Evolutionary conservation across 2,329 filamentous ascomycete genomes (phyloP).

Genomic region (Penicillium glabrum): DNA sequence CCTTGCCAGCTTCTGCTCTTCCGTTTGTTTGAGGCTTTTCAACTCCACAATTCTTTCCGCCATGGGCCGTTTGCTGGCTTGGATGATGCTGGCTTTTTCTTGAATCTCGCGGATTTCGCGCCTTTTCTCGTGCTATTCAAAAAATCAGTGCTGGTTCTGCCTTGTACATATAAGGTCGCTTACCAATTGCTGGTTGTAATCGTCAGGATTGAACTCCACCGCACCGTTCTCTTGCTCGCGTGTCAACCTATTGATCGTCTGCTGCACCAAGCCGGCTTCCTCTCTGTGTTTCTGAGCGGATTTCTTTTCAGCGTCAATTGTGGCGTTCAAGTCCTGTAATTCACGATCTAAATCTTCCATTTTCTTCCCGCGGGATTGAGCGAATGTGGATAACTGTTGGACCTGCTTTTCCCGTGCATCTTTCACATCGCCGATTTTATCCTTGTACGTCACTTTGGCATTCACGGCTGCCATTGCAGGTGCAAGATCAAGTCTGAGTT

Average conservation of each 20-base stretch:
- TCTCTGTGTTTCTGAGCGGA: slow-evolving; percentile 52
- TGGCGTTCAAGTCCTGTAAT: slow-evolving; percentile 37
- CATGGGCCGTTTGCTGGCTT: slow-evolving; percentile 31
- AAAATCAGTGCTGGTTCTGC: neutral
- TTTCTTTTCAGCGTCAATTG: slow-evolving; percentile 54
- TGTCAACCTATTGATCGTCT: slow-evolving; percentile 63
- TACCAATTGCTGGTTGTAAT: slow-evolving; percentile 73
- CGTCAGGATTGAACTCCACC: slow-evolving; percentile 65
- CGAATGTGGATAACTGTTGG: slow-evolving; percentile 53
- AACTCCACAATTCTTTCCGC: slow-evolving; percentile 37
- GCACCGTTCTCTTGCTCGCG: slow-evolving; percentile 63
- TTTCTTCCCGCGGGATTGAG: slow-evolving; percentile 41
- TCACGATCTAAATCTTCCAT: slow-evolving; percentile 40
- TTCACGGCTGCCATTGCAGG: slow-evolving; percentile 71
- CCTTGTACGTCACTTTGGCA: slow-evolving; percentile 65
- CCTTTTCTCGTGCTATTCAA: slow-evolving; percentile 57
- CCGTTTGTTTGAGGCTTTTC: slow-evolving; percentile 39
- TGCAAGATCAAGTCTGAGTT: slow-evolving; percentile 61
- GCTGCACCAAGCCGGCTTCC: slow-evolving; percentile 52
- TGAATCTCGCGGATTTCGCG: slow-evolving; percentile 36
- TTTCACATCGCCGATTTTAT: slow-evolving; percentile 57
- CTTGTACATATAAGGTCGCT: slow-evolving; percentile 32
- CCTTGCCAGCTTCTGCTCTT: slow-evolving; percentile 53
- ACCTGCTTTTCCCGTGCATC: slow-evolving; percentile 56
- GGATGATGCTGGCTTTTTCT: slow-evolving; percentile 44